These are phyloP conservation scores for Podospora anserina DNA, from an alignment of 495 filamentous ascomycete genomes.

Conservation along the genomic window DNA sequence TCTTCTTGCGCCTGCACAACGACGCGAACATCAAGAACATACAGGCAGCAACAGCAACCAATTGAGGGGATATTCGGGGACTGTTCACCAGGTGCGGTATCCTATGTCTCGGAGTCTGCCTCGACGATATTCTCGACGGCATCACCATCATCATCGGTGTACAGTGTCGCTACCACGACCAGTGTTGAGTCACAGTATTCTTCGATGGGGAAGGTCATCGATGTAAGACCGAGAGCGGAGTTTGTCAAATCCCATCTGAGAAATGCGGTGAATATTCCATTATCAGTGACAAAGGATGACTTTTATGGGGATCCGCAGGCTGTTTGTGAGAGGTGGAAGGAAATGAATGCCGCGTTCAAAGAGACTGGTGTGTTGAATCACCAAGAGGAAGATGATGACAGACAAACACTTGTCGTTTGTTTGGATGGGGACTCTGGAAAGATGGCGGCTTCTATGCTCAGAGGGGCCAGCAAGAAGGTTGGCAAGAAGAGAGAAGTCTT, in stretches of 20 bases:
- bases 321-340: conserved; percentile 47
- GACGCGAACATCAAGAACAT: not conserved
- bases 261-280: not conserved
- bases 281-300: not conserved
- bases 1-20: conserved; percentile 31
- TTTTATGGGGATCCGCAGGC: conserved; percentile 37
- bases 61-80: not conserved
- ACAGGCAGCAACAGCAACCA: not conserved
- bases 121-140: not conserved
- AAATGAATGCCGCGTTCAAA: conserved; percentile 32
- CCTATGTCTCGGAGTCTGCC: not conserved
- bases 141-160: not conserved
- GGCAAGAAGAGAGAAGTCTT: conserved; percentile 49
- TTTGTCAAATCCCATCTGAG: not conserved
- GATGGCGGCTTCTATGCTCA: conserved; percentile 52
- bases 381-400: conserved; percentile 15
- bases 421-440: conserved; percentile 54
- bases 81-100: not conserved
- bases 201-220: not conserved
- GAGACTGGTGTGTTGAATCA: conserved; percentile 28
- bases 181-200: not conserved
- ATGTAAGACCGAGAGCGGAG: conserved; percentile 7
- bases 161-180: not conserved
- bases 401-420: conserved; percentile 49
- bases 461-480: conserved; percentile 21